Percentiles rank a stretch among this genome's conserved stretches.
Conservation (phyloP, 768 basidiomycete species). For the Tulasnella sp. region DNA sequence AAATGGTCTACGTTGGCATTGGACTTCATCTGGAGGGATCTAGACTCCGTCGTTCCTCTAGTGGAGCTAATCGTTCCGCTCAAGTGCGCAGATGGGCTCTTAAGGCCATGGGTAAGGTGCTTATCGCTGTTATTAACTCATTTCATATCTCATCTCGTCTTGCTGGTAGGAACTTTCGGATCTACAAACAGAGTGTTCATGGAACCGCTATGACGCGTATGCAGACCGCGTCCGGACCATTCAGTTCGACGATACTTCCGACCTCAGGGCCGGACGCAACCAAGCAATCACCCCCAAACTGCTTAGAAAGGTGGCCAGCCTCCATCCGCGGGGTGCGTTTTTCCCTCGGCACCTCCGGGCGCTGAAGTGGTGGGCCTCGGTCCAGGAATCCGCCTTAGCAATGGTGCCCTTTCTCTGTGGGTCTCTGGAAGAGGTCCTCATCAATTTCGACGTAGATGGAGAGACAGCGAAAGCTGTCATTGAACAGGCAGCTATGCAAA, state of each 20-base stretch:
- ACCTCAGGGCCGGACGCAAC: not conserved
- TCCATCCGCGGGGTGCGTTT: not conserved
- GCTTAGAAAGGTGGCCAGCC: not conserved
- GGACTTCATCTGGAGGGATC: not conserved
- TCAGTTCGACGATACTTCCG: not conserved
- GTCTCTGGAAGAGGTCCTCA: not conserved
- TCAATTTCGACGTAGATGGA: not conserved
- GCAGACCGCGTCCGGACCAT: not conserved
- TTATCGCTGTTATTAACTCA: not conserved
- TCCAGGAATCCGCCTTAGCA: not conserved
- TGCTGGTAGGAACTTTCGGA: not conserved
- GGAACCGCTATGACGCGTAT: not conserved
- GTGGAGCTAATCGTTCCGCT: not conserved
- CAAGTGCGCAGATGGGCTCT: not conserved
- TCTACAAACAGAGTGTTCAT: not conserved
- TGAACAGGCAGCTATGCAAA: not conserved
- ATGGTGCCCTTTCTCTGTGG: not conserved
- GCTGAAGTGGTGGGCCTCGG: not conserved
- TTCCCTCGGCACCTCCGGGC: not conserved
- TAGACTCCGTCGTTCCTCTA: not conserved
- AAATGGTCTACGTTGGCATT: not conserved
- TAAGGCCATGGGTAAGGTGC: not conserved
- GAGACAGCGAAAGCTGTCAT: not conserved
- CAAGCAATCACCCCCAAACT: not conserved
- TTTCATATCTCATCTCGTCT: not conserved